Evolutionary conservation across 2,329 filamentous ascomycete species (phyloP).

Genomic region (Botryosphaeria dothidea): DNA sequence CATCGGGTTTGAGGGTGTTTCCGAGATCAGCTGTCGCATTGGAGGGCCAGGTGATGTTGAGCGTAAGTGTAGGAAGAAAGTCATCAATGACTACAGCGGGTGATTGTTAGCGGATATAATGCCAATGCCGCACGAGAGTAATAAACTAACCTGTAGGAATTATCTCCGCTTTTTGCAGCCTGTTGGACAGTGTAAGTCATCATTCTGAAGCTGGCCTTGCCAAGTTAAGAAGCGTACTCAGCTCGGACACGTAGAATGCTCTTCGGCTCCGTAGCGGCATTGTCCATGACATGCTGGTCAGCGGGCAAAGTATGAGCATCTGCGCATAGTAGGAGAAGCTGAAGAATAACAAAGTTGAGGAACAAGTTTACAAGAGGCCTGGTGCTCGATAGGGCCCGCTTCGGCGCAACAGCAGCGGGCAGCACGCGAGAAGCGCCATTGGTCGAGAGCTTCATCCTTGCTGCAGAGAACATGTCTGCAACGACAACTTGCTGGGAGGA

Average conservation of each 20-base stretch:
- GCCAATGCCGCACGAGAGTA: neutral
- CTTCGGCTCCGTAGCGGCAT: conserved; percentile 17
- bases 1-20: conserved; percentile 48
- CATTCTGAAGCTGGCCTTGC: neutral
- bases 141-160: conserved; percentile 39
- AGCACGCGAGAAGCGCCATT: neutral
- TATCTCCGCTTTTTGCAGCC: conserved; percentile 41
- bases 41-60: conserved; percentile 52
- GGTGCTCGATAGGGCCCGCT: neutral
- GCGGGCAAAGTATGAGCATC: conserved; percentile 26
- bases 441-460: neutral
- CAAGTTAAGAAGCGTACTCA: conserved; percentile 25
- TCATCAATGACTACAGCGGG: conserved; percentile 55
- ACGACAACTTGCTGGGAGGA: neutral
- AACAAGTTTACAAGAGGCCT: neutral
- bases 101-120: neutral
- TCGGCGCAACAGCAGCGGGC: neutral
- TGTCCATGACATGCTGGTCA: conserved; percentile 31
- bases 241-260: conserved; percentile 30
- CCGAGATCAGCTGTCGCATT: conserved; percentile 51
- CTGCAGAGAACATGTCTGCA: neutral
- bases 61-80: conserved; percentile 56
- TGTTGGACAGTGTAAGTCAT: conserved; percentile 22
- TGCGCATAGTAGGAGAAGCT: conserved; percentile 25
- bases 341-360: conserved; percentile 20